Base-by-base conservation (phyloP, 441 rosid species). In the Heliophila coronopifolia region DNA sequence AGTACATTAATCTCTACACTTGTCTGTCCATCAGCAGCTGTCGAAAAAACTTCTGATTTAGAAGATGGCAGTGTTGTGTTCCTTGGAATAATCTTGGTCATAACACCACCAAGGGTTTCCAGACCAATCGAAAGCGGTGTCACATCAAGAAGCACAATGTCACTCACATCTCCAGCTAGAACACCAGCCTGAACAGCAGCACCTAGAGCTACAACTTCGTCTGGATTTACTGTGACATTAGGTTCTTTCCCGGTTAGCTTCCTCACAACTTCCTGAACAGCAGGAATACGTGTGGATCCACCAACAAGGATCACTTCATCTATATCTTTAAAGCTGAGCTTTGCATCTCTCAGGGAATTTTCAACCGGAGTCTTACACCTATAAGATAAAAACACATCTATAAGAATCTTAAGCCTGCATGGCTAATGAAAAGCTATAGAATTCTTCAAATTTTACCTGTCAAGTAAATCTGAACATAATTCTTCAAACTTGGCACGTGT, bases 401-500 rank as follows among this genome's bases (percentile, higher is more conserved):
- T 18, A n/a, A 43, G 16, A 31, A 15, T 45, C 11, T 27, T 10
- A 27, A 9, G 23, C 25, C 43, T 25, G 7, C 20, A 40, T 17
- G 10, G 31, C 10, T 9, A 15, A 25, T 7, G 13, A 32, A 11
- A 42, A 19, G 8, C 6, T 19, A 5, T 1, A 30, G 11, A 38
- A 24, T 4, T 17, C 15, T 1, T 6, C 22, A 40, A 41, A 1
- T 52, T 57, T n/a, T n/a, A 84, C 98, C 95, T 84, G 75, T 84
- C 98, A 8, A 87, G 84, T 22, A 91, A 70, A 57, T 91, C 91
- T 4, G 93, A 84, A 32, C 95, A 84, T 67, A 86, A 50, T 55
- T 91, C 98, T 74, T 87, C 93, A 7, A 87, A 87, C 70, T 91
- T 91, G 27, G 72, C 96, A 55, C 95, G 79, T 7, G 96, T 87